A percentile compares a stretch with the other conserved stretches of the same genome.
phyloP scores from a whole-genome alignment of 2,329 filamentous ascomycete species.

The Trichophyton benhamiae region DNA sequence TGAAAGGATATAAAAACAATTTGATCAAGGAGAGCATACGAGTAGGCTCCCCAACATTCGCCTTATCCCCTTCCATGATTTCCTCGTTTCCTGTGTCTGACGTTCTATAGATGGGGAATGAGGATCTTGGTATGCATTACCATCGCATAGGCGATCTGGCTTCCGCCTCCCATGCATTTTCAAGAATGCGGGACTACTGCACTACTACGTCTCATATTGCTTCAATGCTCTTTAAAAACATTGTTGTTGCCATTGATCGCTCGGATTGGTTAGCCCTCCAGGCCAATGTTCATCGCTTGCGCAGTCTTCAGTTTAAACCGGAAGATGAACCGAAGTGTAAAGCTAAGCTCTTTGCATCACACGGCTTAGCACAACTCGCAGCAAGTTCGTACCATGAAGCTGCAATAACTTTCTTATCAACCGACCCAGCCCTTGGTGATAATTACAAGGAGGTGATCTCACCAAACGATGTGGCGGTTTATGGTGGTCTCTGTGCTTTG shows the following conservation, averaged over 20 bases:
- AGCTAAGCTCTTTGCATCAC: slow-evolving; percentile 53
- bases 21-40: slow-evolving; percentile 93
- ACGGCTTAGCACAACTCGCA: slow-evolving; percentile 50
- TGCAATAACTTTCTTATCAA: slow-evolving; percentile 56
- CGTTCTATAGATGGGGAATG: slow-evolving; percentile 67
- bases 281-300: slow-evolving; percentile 46
- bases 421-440: slow-evolving; percentile 45
- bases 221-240: slow-evolving; percentile 67
- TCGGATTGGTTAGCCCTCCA: slow-evolving; percentile 62
- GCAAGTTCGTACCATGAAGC: slow-evolving; percentile 51
- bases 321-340: slow-evolving; percentile 47
- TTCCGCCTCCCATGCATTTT: slow-evolving; percentile 63
- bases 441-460: slow-evolving; percentile 61
- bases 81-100: slow-evolving; percentile 9
- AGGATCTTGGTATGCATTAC: slow-evolving; percentile 76
- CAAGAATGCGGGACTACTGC: slow-evolving; percentile 81
- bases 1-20: slow-evolving; percentile 93
- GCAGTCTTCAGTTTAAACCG: slow-evolving; percentile 41
- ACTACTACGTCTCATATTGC: slow-evolving; percentile 71
- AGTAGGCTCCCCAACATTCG: slow-evolving; percentile 38
- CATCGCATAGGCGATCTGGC: slow-evolving; percentile 64
- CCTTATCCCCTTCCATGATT: slow-evolving; percentile 4
- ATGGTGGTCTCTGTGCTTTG: slow-evolving; percentile 79
- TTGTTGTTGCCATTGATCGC: slow-evolving; percentile 62
- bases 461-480: slow-evolving; percentile 80